A percentile compares a stretch with the other conserved stretches of the same genome.
phyloP scores from a whole-genome alignment of 2,329 filamentous ascomycete genomes.

The Monosporascus sp. region DNA sequence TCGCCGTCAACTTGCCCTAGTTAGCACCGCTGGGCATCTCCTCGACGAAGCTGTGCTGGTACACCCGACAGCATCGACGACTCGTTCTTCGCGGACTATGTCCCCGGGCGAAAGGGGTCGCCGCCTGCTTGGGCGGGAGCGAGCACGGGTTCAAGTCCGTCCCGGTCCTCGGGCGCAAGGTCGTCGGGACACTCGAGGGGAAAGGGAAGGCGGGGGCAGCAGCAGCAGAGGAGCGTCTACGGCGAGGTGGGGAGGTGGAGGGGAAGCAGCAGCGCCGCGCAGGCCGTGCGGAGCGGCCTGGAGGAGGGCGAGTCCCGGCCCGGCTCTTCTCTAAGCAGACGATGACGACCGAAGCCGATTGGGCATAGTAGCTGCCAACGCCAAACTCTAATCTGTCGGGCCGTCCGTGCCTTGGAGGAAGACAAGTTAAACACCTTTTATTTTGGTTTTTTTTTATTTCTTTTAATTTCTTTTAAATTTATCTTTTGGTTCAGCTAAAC shows the following conservation, averaged over 20 bases:
- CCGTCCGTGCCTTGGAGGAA: too few species aligned
- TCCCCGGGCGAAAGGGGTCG: conserved; percentile 33
- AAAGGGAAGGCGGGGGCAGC: conserved; percentile 1
- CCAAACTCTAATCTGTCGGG: too few species aligned
- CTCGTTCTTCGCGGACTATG: conserved; percentile 37
- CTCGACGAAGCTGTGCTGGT: conserved; percentile 36
- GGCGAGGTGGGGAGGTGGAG: conserved; percentile 25
- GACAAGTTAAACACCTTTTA: too few species aligned
- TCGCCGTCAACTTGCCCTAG: too few species aligned
- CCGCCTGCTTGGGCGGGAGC: conserved; percentile 55
- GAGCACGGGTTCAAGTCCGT: conserved; percentile 35
- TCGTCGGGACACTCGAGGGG: conserved; percentile 24
- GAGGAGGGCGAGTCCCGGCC: conserved; percentile 15
- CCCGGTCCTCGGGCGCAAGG: conserved; percentile 24
- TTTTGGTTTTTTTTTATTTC: too few species aligned
- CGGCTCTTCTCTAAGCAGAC: conserved; percentile 20
- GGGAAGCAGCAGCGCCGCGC: not conserved
- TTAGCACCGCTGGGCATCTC: too few species aligned
- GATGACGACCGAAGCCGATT: conserved; percentile 14
- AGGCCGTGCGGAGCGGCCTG: conserved; percentile 16
- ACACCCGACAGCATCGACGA: conserved; percentile 26
- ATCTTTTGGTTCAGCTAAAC: too few species aligned
- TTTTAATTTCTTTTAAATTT: too few species aligned
- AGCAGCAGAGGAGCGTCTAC: conserved; percentile 16
- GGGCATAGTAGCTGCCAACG: too few species aligned